phyloP scores from a whole-genome alignment of 768 basidiomycete genomes.

The Mycena metata region DNA sequence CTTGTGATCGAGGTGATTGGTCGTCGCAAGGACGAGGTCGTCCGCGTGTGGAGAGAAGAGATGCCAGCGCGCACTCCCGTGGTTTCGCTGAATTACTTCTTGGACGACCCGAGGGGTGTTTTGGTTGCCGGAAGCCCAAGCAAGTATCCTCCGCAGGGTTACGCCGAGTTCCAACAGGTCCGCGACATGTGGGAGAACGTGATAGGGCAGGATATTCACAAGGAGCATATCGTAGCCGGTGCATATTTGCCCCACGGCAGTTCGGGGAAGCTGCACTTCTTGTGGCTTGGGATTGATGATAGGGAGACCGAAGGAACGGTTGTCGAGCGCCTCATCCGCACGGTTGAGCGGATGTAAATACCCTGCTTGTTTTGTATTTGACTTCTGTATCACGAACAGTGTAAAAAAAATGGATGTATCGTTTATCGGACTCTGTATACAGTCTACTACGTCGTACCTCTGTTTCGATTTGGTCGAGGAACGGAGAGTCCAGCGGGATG shows the following conservation, averaged over 20 bases:
- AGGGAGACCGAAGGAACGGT: constrained; percentile 13
- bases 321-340: constrained; percentile 32
- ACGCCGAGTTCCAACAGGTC: constrained; percentile 25
- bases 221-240: constrained; percentile 29
- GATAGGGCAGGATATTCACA: constrained; percentile 30
- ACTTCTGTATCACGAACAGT: neutral
- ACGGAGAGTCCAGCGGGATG: neutral
- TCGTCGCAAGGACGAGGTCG: constrained; percentile 33
- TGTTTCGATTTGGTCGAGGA: too few species aligned
- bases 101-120: constrained; percentile 31
- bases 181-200: constrained; percentile 36
- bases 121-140: constrained; percentile 27
- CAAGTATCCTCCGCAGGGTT: constrained; percentile 31
- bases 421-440: neutral
- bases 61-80: constrained; percentile 32
- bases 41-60: constrained; percentile 28
- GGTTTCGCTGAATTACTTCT: constrained; percentile 26
- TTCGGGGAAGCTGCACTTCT: constrained; percentile 27
- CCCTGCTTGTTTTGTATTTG: neutral
- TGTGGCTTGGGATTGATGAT: constrained; percentile 28
- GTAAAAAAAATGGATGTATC: neutral
- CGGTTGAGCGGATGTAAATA: constrained; percentile 21
- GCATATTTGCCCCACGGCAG: constrained; percentile 30
- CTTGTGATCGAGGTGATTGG: constrained; percentile 30
- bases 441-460: too few species aligned